These are phyloP conservation scores for Bacterosira constricta DNA, from an alignment of 108 stramenopile genomes.

Conservation along the genomic window DNA sequence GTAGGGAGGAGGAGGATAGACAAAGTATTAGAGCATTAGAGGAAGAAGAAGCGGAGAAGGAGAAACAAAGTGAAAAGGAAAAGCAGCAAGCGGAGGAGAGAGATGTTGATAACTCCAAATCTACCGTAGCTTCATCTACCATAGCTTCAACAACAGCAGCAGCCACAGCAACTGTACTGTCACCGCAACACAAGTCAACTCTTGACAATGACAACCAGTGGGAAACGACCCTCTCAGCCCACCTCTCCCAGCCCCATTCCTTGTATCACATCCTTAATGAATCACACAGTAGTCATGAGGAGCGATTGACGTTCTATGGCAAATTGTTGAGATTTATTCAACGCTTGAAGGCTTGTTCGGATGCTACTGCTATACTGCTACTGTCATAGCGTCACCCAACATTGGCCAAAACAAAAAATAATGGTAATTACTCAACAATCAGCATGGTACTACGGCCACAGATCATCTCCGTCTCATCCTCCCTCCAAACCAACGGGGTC, in stretches of 20 bases:
- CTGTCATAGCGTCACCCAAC: neutral
- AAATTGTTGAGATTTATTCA: conserved; percentile 64
- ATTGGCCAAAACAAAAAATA: too few species aligned
- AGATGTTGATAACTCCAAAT: neutral
- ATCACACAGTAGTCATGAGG: conserved; percentile 37
- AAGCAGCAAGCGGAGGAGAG: conserved; percentile 4
- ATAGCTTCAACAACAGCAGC: conserved; percentile 24
- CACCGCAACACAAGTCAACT: conserved; percentile 22
- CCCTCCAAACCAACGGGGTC: too few species aligned
- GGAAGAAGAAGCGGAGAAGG: neutral
- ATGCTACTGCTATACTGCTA: conserved; percentile 7
- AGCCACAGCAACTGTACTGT: conserved; percentile 49
- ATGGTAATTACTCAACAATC: too few species aligned
- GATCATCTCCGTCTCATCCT: neutral
- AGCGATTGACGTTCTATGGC: conserved; percentile 49
- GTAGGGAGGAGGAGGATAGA: neutral
- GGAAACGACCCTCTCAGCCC: conserved; percentile 45
- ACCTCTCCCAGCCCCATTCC: conserved; percentile 12
- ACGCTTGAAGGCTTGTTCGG: conserved; percentile 52
- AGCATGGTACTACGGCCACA: neutral
- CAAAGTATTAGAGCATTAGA: neutral
- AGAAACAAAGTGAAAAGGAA: too few species aligned
- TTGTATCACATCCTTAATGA: conserved; percentile 41
- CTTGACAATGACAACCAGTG: conserved; percentile 61
- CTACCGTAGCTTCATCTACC: neutral